Percentiles rank a stretch among this genome's conserved stretches.
These are phyloP conservation scores for Suillus luteus DNA, from an alignment of 768 basidiomycete species.

Conservation along the genomic window DNA sequence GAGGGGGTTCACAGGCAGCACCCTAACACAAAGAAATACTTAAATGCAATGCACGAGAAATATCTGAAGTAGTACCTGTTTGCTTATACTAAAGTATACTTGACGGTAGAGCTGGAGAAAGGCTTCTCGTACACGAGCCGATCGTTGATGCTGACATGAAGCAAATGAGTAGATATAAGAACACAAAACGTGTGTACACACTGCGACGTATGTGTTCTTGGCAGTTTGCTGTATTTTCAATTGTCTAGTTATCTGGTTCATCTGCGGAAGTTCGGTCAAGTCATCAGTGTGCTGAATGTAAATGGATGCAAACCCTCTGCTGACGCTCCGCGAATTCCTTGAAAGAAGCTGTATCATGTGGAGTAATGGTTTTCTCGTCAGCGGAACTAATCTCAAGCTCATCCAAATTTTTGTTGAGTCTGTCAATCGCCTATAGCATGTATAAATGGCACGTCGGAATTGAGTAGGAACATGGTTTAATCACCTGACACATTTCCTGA, in stretches of 20 bases:
- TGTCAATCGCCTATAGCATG: neutral
- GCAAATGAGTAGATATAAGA: neutral
- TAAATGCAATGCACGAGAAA: neutral
- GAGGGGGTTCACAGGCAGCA: neutral
- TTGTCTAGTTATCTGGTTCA: neutral
- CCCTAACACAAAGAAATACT: neutral
- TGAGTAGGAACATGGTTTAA: neutral
- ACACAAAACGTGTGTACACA: neutral
- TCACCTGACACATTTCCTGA: neutral
- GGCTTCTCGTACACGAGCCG: neutral
- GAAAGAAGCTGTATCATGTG: neutral
- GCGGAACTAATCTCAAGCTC: neutral
- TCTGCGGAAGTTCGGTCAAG: neutral
- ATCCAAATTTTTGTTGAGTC: neutral
- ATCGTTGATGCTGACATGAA: neutral
- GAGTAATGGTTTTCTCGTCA: neutral
- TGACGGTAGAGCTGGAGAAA: neutral
- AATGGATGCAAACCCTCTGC: neutral
- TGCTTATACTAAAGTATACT: neutral
- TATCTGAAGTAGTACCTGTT: neutral
- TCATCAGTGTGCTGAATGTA: neutral
- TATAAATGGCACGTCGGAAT: neutral
- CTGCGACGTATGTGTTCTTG: constrained; percentile 1
- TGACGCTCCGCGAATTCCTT: neutral
- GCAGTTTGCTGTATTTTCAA: neutral